Percentiles rank a stretch among this genome's conserved stretches.
Conservation (phyloP, 371 early-diverging fungal species). For the Syncephalastrum sp. region DNA sequence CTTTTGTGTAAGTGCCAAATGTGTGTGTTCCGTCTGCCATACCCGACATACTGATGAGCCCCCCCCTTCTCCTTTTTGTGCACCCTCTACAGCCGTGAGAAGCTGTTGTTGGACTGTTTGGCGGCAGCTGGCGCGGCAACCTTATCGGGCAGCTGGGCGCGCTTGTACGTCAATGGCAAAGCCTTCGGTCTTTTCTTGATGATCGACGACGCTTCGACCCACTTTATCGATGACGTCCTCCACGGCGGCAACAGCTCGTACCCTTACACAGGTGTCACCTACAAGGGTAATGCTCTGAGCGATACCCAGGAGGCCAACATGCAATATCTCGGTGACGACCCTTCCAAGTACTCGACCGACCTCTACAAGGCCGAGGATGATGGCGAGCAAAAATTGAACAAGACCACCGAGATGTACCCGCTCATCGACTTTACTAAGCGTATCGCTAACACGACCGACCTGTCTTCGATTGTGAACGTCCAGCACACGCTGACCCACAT, state of each 20-base stretch:
- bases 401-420: slow-evolving; percentile 19
- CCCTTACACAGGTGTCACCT: slow-evolving; percentile 31
- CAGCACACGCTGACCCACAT: slow-evolving; percentile 34
- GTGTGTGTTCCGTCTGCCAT: background rate
- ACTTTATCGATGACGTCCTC: slow-evolving; percentile 41
- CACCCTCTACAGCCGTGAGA: slow-evolving; percentile 40
- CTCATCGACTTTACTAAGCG: slow-evolving; percentile 22
- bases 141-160: slow-evolving; percentile 46
- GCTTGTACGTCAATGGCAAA: slow-evolving; percentile 51
- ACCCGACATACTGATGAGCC: background rate
- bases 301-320: slow-evolving; percentile 30
- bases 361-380: slow-evolving; percentile 38
- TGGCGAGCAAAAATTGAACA: slow-evolving; percentile 19
- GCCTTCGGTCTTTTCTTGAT: slow-evolving; percentile 55
- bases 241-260: slow-evolving; percentile 31
- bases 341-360: slow-evolving; percentile 25
- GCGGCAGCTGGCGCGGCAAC: slow-evolving; percentile 55
- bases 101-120: slow-evolving; percentile 45
- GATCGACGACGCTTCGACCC: slow-evolving; percentile 55
- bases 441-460: too few relatives aligned
- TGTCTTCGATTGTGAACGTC: too few relatives aligned
- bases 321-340: slow-evolving; percentile 33
- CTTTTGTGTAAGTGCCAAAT: slow-evolving; percentile 32
- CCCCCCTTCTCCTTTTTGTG: slow-evolving; percentile 3
- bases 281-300: slow-evolving; percentile 38